Evolutionary conservation across 2,329 filamentous ascomycete species (phyloP).

Genomic region (Dryadomyces sulphureus): DNA sequence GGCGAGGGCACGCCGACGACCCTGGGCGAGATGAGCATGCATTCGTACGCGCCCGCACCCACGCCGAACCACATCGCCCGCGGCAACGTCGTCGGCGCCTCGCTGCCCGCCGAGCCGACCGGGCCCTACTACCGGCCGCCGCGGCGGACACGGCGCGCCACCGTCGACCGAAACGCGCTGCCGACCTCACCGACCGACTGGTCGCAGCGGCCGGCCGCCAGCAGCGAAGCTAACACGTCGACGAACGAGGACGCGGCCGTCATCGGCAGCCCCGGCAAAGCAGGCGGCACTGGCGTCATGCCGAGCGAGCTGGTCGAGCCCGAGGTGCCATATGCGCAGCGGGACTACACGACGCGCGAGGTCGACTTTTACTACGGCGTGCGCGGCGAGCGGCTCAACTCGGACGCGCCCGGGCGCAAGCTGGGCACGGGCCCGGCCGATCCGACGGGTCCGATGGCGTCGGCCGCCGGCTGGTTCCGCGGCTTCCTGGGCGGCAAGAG

Average conservation of each 20-base stretch:
- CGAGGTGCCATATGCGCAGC: not conserved
- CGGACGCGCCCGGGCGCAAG: constrained; percentile 66
- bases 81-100: not conserved
- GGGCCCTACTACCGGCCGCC: constrained; percentile 88
- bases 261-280: constrained; percentile 7
- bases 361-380: constrained; percentile 96
- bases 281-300: not conserved
- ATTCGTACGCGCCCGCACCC: constrained; percentile 54
- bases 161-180: constrained; percentile 34
- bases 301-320: not conserved
- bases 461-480: constrained; percentile 80
- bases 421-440: constrained; percentile 90
- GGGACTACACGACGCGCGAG: constrained; percentile 82
- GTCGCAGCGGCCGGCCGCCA: constrained; percentile 11
- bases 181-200: constrained; percentile 22
- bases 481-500: constrained; percentile 67
- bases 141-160: constrained; percentile 35
- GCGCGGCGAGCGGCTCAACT: constrained; percentile 72
- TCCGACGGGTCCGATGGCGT: constrained; percentile 80
- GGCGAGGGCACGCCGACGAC: constrained; percentile 60
- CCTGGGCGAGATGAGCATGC: constrained; percentile 49
- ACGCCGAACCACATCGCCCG: constrained; percentile 26
- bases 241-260: not conserved
- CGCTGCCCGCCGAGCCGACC: constrained; percentile 31
- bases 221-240: not conserved